Base-by-base conservation (phyloP, 805 yeast genomes). In the Suhomyces pyralidae region DNA sequence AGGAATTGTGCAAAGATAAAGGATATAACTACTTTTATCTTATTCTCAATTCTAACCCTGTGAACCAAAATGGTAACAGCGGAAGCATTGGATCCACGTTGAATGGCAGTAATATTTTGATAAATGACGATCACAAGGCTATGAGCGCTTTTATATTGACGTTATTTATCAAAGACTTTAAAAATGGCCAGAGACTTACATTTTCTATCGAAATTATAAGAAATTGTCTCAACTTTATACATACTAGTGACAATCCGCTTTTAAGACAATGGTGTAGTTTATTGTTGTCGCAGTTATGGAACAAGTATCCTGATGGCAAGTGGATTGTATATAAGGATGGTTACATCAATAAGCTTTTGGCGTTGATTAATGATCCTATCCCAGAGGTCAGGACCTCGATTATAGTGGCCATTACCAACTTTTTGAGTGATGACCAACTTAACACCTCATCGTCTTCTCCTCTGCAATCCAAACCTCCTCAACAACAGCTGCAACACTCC, bases 331-430 rank as follows among this genome's bases (percentile, higher is more conserved):
- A 82, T 58, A 82, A 85, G 57, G 86, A 84, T 51, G 87, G 87
- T 0, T 79, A 82, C 22, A 68, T 86, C 14, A 81, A 77, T 20
- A 79, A 79, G 57, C 61, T 93, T 26, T 65, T 84, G 30, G 73
- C 73, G 22, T 70, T 88, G 40, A 76, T 91, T 15, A 81, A 81
- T 56, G 98, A 94, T 64, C 97, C 97, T 0, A 90, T 93, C 46
- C 97, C 98, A 0, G 99, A 94, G 67, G 96, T 94, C 1, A 77
- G 98, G 51, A 87, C 97, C 0, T 89, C 97, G 0, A 82, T 90
- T 3, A 71, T 94, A 10, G 73, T 84, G 32, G 88, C 96, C 0
- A 71, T 93, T 47, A 82, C 90, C 3, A 81, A 84, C 38, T 90
- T 85, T 62, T 68, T 88, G 34, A 82, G 85, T 3, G 82, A 77